Base-by-base conservation (phyloP, 495 filamentous ascomycete species). In the Stereocaulon alpinum region DNA sequence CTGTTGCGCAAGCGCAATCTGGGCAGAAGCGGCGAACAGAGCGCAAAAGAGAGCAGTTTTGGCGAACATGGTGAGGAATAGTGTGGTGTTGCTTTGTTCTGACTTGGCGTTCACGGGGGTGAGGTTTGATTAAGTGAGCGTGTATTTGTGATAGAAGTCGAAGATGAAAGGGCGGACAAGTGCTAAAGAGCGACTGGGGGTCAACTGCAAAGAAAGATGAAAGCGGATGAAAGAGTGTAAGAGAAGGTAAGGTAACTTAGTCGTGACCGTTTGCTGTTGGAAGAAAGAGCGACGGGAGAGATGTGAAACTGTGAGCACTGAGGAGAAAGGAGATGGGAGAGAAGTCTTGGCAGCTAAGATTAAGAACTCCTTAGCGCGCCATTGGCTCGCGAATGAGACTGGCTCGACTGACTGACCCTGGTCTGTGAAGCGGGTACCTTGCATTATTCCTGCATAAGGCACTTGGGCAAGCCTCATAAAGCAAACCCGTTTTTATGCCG, bases 1-100 rank as follows among this genome's bases (percentile, higher is more conserved):
- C 12, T 73, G 70, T 27, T 65, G 61, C 14, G 73, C 73, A 47
- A 67, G 42, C 18, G 61, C 67, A 58, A 72, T 20, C 40, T 64
- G 61, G 29, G 68, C 65, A 55, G 63, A 63, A 17, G 61, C 56
- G n/a, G 72, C 66, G 59, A 72, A 58, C 57, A 72, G 58, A 34
- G 66, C 67, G 48, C 67, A 52, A 42, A 69, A 53, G 40, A 73
- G 41, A 51, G 60, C 62, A 15, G 69, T 61, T 50, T 73, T 70
- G 58, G 68, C 55, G 66, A 72, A 66, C 71, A 73, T 72, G 20
- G 22, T 68, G 62, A 37, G 41, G 45, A 55, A 40, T 55, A 24
- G 58, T 59, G 53, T 20, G 42, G 51, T 54, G 20, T 52, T 63
- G 60, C 32, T 47, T 55, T 51, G 30, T 51, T 60, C 24, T 60